phyloP scores from a whole-genome alignment of 257 asterid species.

The Petrea volubilis region DNA sequence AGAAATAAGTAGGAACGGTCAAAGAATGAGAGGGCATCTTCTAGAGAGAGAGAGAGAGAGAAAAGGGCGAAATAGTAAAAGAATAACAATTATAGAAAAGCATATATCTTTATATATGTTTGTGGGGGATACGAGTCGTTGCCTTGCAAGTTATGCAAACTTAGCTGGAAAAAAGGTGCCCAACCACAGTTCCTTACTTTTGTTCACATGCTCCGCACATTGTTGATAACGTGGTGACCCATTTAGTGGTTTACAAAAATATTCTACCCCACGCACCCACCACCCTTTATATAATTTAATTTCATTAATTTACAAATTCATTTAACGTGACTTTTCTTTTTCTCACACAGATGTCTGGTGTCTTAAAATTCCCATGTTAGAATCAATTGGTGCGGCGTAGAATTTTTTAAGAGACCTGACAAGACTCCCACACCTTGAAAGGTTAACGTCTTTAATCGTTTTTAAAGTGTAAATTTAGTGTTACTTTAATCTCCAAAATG shows the following conservation, averaged over 20 bases:
- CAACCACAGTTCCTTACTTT: conserved; percentile 1
- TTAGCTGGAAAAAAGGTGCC: conserved; percentile 15
- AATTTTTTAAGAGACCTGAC: no score
- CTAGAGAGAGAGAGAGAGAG: neutral
- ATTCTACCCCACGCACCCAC: neutral
- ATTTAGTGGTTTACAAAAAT: neutral
- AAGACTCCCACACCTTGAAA: no score
- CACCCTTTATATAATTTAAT: neutral
- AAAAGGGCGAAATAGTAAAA: neutral
- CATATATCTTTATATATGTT: no score
- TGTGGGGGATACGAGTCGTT: conserved; percentile 11
- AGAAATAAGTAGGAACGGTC: neutral
- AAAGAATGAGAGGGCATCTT: neutral
- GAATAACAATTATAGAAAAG: neutral
- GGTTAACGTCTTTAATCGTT: no score
- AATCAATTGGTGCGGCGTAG: no score
- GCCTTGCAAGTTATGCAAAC: conserved; percentile 32
- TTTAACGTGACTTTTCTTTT: neutral
- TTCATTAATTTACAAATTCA: neutral
- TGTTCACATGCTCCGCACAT: conserved; percentile 24
- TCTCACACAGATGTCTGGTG: no score
- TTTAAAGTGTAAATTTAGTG: no score
- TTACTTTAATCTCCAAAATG: no score
- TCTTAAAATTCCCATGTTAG: no score
- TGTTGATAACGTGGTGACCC: conserved; percentile 12